Evolutionary conservation across 1,284 basidiomycete species (phyloP).

Genomic region (Schizophyllum commune): DNA sequence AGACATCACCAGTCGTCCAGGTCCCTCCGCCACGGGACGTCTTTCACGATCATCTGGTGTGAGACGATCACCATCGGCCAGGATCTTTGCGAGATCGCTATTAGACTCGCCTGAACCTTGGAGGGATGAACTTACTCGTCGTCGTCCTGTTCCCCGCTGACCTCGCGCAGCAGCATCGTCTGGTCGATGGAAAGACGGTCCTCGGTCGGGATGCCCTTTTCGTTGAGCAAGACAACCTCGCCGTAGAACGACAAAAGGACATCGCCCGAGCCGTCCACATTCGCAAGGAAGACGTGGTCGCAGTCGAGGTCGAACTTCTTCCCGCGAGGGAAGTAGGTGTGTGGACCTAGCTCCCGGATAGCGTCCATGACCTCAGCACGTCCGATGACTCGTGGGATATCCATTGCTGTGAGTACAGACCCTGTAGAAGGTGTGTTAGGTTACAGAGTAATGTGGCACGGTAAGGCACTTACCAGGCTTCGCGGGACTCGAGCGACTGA

Average conservation of each 20-base stretch:
- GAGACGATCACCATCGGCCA: not conserved
- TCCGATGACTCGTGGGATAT: not conserved
- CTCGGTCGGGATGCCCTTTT: not conserved
- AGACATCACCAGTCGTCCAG: not conserved
- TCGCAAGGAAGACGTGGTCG: not conserved
- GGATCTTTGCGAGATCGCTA: not conserved
- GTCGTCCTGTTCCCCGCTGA: not conserved
- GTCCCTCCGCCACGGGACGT: not conserved
- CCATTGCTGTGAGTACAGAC: not conserved
- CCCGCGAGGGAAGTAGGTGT: not conserved
- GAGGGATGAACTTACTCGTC: not conserved
- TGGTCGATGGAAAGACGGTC: not conserved
- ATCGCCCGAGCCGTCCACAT: not conserved
- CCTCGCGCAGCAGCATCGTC: not conserved
- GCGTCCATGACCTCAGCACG: not conserved
- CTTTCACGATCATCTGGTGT: not conserved
- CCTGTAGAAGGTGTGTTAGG: not conserved
- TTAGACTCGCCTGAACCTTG: not conserved
- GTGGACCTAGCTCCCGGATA: not conserved
- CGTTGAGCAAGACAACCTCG: not conserved
- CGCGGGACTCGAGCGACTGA: not conserved
- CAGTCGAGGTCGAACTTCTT: not conserved
- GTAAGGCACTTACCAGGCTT: too few species aligned
- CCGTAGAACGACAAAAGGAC: not conserved
- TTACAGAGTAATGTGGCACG: too few species aligned